Conservation (phyloP, 129 eudicot genomes). For the Deinandra increscens region DNA sequence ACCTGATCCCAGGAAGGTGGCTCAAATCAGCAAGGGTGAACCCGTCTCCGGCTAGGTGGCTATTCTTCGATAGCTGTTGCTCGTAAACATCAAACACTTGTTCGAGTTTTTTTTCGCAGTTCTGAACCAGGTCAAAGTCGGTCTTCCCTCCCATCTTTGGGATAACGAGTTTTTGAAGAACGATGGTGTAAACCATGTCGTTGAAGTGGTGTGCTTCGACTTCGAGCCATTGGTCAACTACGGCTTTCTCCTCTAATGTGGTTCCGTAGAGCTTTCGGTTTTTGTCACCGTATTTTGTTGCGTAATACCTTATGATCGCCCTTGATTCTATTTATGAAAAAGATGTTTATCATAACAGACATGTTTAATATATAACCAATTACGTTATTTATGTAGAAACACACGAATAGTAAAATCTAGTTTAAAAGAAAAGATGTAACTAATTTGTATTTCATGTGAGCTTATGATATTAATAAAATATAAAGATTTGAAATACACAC, state of each 20-base stretch:
- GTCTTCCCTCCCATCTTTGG: slow-evolving; percentile 62
- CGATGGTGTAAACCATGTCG: slow-evolving; percentile 54
- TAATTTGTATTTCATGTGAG: background rate
- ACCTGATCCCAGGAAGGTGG: slow-evolving; percentile 70
- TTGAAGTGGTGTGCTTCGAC: slow-evolving; percentile 81
- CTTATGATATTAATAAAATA: too few relatives aligned
- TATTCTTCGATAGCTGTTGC: slow-evolving; percentile 47
- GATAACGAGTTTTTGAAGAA: slow-evolving; percentile 59
- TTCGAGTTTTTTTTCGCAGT: slow-evolving; percentile 44
- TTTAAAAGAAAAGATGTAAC: too few relatives aligned
- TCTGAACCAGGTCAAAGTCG: slow-evolving; percentile 42
- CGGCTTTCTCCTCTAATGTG: slow-evolving; percentile 68
- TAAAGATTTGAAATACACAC: too few relatives aligned
- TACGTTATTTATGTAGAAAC: too few relatives aligned
- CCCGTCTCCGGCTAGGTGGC: slow-evolving; percentile 55
- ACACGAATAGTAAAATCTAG: too few relatives aligned
- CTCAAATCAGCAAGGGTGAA: slow-evolving; percentile 66
- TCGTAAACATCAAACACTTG: slow-evolving; percentile 66
- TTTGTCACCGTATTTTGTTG: slow-evolving; percentile 47
- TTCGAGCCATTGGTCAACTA: slow-evolving; percentile 88
- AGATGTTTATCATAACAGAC: background rate
- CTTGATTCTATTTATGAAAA: slow-evolving; percentile 51
- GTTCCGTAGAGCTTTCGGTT: slow-evolving; percentile 50
- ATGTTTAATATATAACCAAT: background rate
- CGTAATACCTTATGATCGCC: slow-evolving; percentile 75